phyloP scores from a whole-genome alignment of 2,329 filamentous ascomycete species.

The Stagonosporopsis vannaccii region DNA sequence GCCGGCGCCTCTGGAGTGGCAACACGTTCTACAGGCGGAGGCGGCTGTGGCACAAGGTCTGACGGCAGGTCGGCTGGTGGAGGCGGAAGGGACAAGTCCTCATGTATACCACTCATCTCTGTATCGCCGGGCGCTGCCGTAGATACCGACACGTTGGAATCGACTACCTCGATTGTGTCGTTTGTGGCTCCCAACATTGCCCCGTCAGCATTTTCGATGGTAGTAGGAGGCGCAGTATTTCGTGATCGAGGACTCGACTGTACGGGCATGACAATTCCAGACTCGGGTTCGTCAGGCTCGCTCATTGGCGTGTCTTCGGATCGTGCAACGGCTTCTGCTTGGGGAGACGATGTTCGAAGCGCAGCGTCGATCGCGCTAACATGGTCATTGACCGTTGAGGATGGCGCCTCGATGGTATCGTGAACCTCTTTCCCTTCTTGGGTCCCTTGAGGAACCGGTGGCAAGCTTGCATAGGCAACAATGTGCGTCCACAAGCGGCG shows the following conservation, averaged over 20 bases:
- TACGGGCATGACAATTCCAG: conserved; percentile 7
- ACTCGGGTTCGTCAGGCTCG: conserved; percentile 45
- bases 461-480: conserved; percentile 39
- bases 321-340: conserved; percentile 16
- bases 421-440: conserved; percentile 22
- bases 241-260: conserved; percentile 13
- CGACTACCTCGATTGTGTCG: not conserved
- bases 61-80: conserved; percentile 29
- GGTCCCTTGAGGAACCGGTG: conserved; percentile 35
- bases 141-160: conserved; percentile 22
- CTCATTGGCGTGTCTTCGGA: conserved; percentile 51
- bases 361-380: not conserved
- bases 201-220: conserved; percentile 24
- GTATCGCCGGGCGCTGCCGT: conserved; percentile 38
- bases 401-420: conserved; percentile 1
- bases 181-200: conserved; percentile 35
- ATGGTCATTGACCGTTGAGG: not conserved
- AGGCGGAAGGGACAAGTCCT: conserved; percentile 32
- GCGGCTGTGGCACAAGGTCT: conserved; percentile 27
- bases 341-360: conserved; percentile 6
- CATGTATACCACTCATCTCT: conserved; percentile 48
- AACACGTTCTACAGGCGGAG: conserved; percentile 26
- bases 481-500: conserved; percentile 47
- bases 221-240: not conserved
- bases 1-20: conserved; percentile 34